Evolutionary conservation across 2,329 filamentous ascomycete species (phyloP), one percentile per base, ranked within the genome.

Genomic region (Fusarium chlamydosporum): DNA sequence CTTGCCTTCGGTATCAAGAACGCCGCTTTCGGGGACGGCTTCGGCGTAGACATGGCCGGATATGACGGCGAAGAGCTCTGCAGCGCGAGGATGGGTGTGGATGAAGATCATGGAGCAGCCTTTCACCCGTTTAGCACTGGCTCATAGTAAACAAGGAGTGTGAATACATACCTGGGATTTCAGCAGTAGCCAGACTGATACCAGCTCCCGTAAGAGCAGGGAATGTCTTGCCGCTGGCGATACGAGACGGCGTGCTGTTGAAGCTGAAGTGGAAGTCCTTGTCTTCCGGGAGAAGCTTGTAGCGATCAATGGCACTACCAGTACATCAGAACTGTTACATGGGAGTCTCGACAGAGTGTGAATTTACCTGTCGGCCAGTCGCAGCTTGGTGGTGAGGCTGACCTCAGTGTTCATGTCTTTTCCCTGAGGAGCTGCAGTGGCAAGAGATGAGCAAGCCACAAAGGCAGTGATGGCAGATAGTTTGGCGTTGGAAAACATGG

Each of bases 61-160:
- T 46, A 82, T 80, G 67, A 87, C 80, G 72, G 86, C 78, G 57
- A 85, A 83, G 48, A 88, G 81, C 77, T 88, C 85, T 26, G 82
- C 79, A 20, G 83, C 81, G 47, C 85, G 83, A 52, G 83, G 84
- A 74, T 87, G 85, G 9, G 84, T 79, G 77, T 88, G 86, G 16
- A 85, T 83, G 4, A 83, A 85, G 78, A 85, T 85, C 76, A 88
- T 84, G 58, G 83, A 85, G 74, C 85, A 88, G 33, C 80, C 78
- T 76, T 9, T 23, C 4, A 37, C 9, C 1, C 2, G 0, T 45
- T 75, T 45, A 74, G 42, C 26, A 6, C 10, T 3, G 10, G 1
- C 18, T 2, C 0, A 2, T 23, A 23, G 23, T 9, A 1, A 12
- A 5, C 8, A 10, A 0, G 0, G 1, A 35, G 7, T 4, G 1